phyloP scores from a whole-genome alignment of 225 moss, liverwort and hornwort species.

The Thuidium tamariscinum region DNA sequence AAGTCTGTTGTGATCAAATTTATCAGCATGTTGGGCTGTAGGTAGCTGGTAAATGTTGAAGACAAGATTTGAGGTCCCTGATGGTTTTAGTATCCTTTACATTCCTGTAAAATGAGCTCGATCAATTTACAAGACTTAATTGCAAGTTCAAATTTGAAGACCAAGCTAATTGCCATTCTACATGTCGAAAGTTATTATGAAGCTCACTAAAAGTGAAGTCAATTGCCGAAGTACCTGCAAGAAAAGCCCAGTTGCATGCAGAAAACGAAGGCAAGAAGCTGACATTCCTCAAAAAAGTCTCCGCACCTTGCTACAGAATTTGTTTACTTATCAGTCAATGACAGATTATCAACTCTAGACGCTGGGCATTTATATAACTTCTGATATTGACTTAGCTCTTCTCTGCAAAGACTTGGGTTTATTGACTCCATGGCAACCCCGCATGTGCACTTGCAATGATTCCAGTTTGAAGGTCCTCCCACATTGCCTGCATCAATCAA shows the following conservation, averaged over 20 bases:
- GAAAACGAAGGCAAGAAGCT: neutral
- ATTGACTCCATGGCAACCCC: slow-evolving; percentile 14
- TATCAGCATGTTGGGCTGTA: neutral
- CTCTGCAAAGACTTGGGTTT: slow-evolving; percentile 6
- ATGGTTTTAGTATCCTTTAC: neutral
- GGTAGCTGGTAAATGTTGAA: neutral
- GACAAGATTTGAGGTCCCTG: neutral
- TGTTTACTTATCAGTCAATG: neutral
- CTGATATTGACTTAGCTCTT: neutral
- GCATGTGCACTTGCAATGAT: slow-evolving; percentile 33
- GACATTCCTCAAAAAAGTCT: neutral
- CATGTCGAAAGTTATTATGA: neutral
- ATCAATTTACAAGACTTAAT: neutral
- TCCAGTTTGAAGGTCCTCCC: slow-evolving; percentile 44
- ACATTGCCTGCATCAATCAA: slow-evolving; percentile 29
- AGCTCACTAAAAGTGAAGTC: neutral
- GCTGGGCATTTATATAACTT: neutral
- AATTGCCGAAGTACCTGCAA: neutral
- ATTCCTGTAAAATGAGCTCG: neutral
- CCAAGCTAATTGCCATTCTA: neutral
- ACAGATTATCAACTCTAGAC: neutral
- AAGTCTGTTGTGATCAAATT: neutral
- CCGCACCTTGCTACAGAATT: neutral
- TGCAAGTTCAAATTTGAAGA: neutral
- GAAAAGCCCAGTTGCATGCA: neutral